phyloP scores from a whole-genome alignment of 208 protist species.

The Leishmania lainsoni region DNA sequence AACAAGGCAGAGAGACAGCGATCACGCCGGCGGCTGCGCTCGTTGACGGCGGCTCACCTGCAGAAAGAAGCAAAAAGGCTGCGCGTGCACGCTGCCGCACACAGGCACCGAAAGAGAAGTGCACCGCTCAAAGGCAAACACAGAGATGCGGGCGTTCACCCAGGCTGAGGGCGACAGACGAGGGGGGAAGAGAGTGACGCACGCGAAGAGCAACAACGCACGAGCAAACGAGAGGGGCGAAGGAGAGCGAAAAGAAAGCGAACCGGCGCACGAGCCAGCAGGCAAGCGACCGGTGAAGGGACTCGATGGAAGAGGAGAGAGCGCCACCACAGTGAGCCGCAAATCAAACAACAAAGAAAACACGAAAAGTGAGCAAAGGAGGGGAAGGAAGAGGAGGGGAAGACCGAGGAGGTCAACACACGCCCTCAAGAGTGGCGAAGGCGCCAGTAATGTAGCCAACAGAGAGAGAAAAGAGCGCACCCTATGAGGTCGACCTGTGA shows the following conservation, averaged over 20 bases:
- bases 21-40: background rate
- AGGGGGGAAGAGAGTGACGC: background rate
- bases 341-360: too few relatives aligned
- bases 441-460: background rate
- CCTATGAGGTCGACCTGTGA: too few relatives aligned
- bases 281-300: too few relatives aligned
- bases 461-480: too few relatives aligned
- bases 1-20: background rate
- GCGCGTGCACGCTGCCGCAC: slow-evolving; percentile 13
- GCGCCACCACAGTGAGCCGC: too few relatives aligned
- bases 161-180: background rate
- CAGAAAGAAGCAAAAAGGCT: background rate
- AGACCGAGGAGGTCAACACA: background rate
- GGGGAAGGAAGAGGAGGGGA: background rate
- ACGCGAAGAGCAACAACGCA: background rate
- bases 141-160: background rate
- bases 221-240: too few relatives aligned
- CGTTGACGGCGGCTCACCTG: background rate
- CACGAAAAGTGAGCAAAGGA: background rate
- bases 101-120: slow-evolving; percentile 12
- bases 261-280: too few relatives aligned
- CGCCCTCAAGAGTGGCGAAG: background rate
- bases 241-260: background rate
- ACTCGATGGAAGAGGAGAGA: too few relatives aligned
- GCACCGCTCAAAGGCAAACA: background rate